Evolutionary conservation across 495 filamentous ascomycete species (phyloP).

Genomic region (Filosporella fistucella): DNA sequence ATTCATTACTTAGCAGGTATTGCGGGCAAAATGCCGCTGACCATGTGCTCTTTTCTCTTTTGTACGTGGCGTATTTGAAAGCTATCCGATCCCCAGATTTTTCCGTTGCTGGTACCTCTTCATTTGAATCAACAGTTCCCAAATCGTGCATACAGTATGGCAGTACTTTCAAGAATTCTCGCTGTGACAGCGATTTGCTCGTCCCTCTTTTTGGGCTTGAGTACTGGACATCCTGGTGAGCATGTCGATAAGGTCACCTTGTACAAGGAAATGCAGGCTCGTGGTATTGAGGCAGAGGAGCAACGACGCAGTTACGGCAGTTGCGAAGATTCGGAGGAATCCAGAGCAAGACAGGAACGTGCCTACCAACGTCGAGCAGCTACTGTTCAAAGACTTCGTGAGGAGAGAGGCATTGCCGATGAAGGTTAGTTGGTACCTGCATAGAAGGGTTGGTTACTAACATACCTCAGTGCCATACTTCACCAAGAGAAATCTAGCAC

Average conservation of each 20-base stretch:
- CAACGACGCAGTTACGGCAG: background rate
- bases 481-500: constrained; percentile 33
- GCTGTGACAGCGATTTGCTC: too few species aligned
- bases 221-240: constrained; percentile 32
- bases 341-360: background rate
- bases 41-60: too few species aligned
- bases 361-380: constrained; percentile 1
- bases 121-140: too few species aligned
- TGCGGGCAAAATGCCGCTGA: too few species aligned
- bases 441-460: background rate
- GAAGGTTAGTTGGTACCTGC: background rate
- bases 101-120: too few species aligned
- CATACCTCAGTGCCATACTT: background rate
- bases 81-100: too few species aligned
- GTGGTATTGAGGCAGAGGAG: constrained; percentile 3
- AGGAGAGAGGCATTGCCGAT: constrained; percentile 1
- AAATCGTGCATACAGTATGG: too few species aligned
- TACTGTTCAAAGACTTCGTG: background rate
- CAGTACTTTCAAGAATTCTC: too few species aligned
- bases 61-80: too few species aligned
- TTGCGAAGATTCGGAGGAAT: background rate
- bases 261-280: constrained; percentile 23
- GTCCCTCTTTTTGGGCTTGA: too few species aligned
- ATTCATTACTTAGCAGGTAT: too few species aligned
- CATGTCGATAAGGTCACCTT: constrained; percentile 24